These are phyloP conservation scores for Blastomyces parvus DNA, from an alignment of 2,329 filamentous ascomycete species.

Conservation along the genomic window DNA sequence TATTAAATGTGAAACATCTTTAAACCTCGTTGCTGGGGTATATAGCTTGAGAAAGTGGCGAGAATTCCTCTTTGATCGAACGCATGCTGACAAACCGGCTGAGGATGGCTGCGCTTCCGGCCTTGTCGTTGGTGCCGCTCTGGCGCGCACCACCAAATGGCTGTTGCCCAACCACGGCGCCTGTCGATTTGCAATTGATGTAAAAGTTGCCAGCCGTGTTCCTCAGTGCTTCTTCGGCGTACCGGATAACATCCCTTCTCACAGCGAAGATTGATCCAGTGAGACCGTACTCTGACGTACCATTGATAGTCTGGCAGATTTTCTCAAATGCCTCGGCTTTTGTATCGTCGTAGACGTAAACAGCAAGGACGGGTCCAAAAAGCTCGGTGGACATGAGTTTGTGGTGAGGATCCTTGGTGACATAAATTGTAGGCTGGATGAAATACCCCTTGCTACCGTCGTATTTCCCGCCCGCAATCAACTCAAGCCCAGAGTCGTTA, in stretches of 20 bases:
- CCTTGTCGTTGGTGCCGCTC: slow-evolving; percentile 65
- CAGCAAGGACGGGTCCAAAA: slow-evolving; percentile 66
- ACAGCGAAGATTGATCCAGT: slow-evolving; percentile 36
- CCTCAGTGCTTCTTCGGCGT: slow-evolving; percentile 29
- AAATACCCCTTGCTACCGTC: slow-evolving; percentile 73
- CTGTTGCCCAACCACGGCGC: slow-evolving; percentile 64
- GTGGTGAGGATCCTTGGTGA: slow-evolving; percentile 62
- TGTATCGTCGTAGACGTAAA: slow-evolving; percentile 68
- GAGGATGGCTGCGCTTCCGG: slow-evolving; percentile 55
- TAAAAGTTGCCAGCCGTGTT: slow-evolving; percentile 35
- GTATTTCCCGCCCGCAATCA: slow-evolving; percentile 66
- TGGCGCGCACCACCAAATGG: slow-evolving; percentile 60
- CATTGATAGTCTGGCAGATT: slow-evolving; percentile 44
- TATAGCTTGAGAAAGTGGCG: slow-evolving; percentile 49
- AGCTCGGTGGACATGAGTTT: slow-evolving; percentile 66
- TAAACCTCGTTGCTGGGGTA: slow-evolving; percentile 61
- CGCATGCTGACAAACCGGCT: slow-evolving; percentile 56
- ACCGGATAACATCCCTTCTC: slow-evolving; percentile 28
- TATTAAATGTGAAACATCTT: not conserved
- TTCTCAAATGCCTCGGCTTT: slow-evolving; percentile 44
- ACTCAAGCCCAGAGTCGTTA: slow-evolving; percentile 47
- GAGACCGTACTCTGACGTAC: slow-evolving; percentile 33
- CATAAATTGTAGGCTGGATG: slow-evolving; percentile 73
- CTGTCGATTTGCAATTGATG: slow-evolving; percentile 47
- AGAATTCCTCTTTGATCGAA: slow-evolving; percentile 67